phyloP scores from a whole-genome alignment of 352 stramenopile species.

The Aphanomyces invadans region DNA sequence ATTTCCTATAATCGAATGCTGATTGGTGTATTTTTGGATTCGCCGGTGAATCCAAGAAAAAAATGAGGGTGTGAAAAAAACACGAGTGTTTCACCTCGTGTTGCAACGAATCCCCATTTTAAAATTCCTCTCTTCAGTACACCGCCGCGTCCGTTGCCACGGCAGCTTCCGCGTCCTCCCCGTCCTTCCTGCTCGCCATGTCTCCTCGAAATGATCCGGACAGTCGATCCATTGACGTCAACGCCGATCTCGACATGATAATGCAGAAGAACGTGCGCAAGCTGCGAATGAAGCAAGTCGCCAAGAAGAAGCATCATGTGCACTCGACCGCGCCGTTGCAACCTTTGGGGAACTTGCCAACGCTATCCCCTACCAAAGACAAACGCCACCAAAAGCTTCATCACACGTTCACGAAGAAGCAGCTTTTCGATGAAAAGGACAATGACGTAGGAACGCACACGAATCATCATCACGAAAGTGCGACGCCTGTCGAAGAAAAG shows the following conservation, averaged over 20 bases:
- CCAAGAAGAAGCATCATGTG: conserved; percentile 21
- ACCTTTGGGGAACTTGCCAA: background rate
- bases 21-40: conserved; percentile 22
- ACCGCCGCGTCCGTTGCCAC: background rate
- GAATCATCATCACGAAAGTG: background rate
- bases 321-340: background rate
- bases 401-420: conserved; percentile 12
- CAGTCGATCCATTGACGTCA: background rate
- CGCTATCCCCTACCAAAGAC: conserved; percentile 2
- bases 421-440: conserved; percentile 7
- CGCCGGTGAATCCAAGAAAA: background rate
- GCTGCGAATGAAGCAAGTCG: conserved; percentile 19
- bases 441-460: background rate
- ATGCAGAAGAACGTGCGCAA: conserved; percentile 26
- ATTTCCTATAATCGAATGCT: background rate
- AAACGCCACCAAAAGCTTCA: background rate
- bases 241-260: conserved; percentile 19
- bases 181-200: background rate
- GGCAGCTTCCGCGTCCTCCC: background rate
- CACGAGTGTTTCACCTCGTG: background rate
- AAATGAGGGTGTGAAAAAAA: conserved; percentile 5
- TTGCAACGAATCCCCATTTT: conserved; percentile 8
- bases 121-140: conserved; percentile 5
- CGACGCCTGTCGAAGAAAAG: conserved; percentile 15
- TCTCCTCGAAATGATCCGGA: conserved; percentile 18